Evolutionary conservation across 768 basidiomycete genomes (phyloP).

Genomic region (Suillus luteus): DNA sequence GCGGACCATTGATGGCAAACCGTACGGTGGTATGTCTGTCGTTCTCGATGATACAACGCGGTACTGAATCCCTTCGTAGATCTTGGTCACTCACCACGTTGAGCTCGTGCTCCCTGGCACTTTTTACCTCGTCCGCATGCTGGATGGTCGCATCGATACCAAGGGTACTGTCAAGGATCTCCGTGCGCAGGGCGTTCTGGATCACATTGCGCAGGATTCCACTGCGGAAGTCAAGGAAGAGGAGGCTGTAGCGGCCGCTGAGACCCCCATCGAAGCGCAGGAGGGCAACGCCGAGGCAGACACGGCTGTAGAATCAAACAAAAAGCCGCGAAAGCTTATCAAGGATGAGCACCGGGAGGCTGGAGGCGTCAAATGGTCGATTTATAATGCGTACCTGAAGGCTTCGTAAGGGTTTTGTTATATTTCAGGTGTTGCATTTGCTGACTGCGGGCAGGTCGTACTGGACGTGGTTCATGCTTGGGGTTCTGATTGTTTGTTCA

Average conservation of each 20-base stretch:
- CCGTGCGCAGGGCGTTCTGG: constrained; percentile 58
- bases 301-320: constrained; percentile 26
- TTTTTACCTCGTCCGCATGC: constrained; percentile 73
- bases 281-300: background rate
- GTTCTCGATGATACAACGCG: background rate
- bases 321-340: constrained; percentile 71
- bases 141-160: constrained; percentile 79
- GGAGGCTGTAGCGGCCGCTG: constrained; percentile 27
- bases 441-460: constrained; percentile 27
- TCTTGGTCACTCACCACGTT: constrained; percentile 82
- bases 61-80: constrained; percentile 33
- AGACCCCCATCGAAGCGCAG: constrained; percentile 16
- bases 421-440: background rate
- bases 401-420: constrained; percentile 50
- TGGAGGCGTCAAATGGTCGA: constrained; percentile 80
- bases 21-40: constrained; percentile 62
- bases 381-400: constrained; percentile 68
- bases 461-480: constrained; percentile 32
- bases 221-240: constrained; percentile 52
- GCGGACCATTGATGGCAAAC: constrained; percentile 62
- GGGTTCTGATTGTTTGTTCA: constrained; percentile 24
- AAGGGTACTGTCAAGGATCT: constrained; percentile 72
- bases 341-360: constrained; percentile 82
- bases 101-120: constrained; percentile 78
- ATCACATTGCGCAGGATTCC: constrained; percentile 57